phyloP scores from a whole-genome alignment of 1,284 basidiomycete genomes.

The Moesziomyces sp. region DNA sequence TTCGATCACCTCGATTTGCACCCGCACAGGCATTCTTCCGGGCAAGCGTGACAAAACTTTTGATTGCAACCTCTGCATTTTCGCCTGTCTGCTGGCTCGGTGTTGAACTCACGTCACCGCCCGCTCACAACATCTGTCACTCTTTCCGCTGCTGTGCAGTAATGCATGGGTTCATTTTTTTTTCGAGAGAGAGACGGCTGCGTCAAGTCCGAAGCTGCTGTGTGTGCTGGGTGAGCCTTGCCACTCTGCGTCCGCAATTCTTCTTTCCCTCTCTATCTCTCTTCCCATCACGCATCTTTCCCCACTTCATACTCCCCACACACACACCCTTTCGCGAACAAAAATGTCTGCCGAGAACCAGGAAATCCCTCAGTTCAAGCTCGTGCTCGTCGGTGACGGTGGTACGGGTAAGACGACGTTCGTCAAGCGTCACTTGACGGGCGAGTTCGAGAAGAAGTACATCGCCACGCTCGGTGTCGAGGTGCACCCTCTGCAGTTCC shows the following conservation, averaged over 20 bases:
- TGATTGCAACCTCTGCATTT: slow-evolving; percentile 19
- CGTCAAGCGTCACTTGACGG: slow-evolving; percentile 87
- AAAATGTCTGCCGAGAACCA: slow-evolving; percentile 42
- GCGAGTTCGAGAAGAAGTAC: slow-evolving; percentile 99
- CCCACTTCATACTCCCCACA: background rate
- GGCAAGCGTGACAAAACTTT: slow-evolving; percentile 30
- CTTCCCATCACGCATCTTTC: background rate
- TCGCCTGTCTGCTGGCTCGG: slow-evolving; percentile 1
- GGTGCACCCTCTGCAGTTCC: slow-evolving; percentile 94
- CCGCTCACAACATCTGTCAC: background rate
- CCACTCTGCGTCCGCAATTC: slow-evolving; percentile 1
- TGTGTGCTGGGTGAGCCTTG: slow-evolving; percentile 1
- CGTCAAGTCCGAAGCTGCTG: too few species aligned
- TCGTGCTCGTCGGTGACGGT: slow-evolving; percentile 98
- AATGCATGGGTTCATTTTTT: too few species aligned
- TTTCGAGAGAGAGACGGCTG: too few species aligned
- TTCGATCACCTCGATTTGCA: slow-evolving; percentile 40
- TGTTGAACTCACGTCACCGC: slow-evolving; percentile 18
- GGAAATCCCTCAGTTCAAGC: slow-evolving; percentile 92
- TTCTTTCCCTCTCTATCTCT: slow-evolving; percentile 1
- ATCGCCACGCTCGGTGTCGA: slow-evolving; percentile 99
- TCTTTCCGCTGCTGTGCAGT: too few species aligned
- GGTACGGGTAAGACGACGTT: slow-evolving; percentile 83
- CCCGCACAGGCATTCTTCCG: slow-evolving; percentile 1
- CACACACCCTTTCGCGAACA: background rate